These are phyloP conservation scores for Pleomassaria siparia DNA, from an alignment of 2,329 filamentous ascomycete species.

Conservation along the genomic window DNA sequence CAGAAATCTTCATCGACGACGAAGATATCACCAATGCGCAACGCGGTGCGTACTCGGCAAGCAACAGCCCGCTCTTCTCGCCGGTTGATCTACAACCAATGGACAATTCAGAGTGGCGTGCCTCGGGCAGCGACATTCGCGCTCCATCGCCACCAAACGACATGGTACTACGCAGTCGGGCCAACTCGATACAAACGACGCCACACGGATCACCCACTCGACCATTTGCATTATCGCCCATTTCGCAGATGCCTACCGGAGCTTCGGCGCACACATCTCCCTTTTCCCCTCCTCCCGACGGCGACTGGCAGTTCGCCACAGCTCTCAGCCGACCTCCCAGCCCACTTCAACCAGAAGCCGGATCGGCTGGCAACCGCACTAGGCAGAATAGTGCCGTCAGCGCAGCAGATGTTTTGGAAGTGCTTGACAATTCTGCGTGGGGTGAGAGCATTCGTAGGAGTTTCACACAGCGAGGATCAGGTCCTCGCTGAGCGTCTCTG, in stretches of 20 bases:
- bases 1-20: slow-evolving; percentile 88
- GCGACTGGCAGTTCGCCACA: slow-evolving; percentile 51
- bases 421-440: slow-evolving; percentile 89
- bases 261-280: slow-evolving; percentile 28
- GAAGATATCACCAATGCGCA: slow-evolving; percentile 57
- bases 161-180: slow-evolving; percentile 35
- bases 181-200: slow-evolving; percentile 44
- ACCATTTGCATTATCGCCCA: slow-evolving; percentile 17
- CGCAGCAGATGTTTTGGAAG: slow-evolving; percentile 76
- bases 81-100: slow-evolving; percentile 29
- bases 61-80: slow-evolving; percentile 37
- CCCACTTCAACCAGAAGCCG: slow-evolving; percentile 35
- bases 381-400: slow-evolving; percentile 70
- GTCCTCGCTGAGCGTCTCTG: slow-evolving; percentile 15
- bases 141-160: slow-evolving; percentile 31
- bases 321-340: slow-evolving; percentile 44
- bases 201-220: slow-evolving; percentile 38
- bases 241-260: slow-evolving; percentile 6
- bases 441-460: slow-evolving; percentile 88
- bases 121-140: slow-evolving; percentile 27
- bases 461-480: slow-evolving; percentile 65
- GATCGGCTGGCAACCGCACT: slow-evolving; percentile 54
- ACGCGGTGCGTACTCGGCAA: slow-evolving; percentile 38
- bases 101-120: slow-evolving; percentile 24
- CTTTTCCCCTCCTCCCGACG: slow-evolving; percentile 30